phyloP scores from a whole-genome alignment of 371 early-diverging fungal genomes.

The Aphelidium insulamus region DNA sequence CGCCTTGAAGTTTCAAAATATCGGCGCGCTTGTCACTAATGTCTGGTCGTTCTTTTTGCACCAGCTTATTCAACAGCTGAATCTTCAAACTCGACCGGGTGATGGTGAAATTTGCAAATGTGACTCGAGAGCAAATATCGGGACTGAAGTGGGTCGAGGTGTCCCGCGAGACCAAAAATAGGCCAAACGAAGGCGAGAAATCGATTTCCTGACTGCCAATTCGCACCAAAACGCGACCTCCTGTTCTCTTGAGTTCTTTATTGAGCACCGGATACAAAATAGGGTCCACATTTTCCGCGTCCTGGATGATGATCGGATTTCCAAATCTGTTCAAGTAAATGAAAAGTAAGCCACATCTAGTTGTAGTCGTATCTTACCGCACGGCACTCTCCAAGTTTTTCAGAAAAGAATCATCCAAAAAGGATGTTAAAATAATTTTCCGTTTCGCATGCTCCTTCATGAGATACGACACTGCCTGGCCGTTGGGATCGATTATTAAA shows the following conservation, averaged over 20 bases:
- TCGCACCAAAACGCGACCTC: conserved; percentile 86
- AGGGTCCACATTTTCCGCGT: conserved; percentile 91
- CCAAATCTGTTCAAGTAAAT: too few relatives aligned
- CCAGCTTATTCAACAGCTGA: conserved; percentile 85
- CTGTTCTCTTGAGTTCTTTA: conserved; percentile 83
- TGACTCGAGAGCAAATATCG: conserved; percentile 87
- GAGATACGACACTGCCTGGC: conserved; percentile 75
- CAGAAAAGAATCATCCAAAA: conserved; percentile 88
- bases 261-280: conserved; percentile 92
- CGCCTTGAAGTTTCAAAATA: conserved; percentile 81
- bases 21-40: conserved; percentile 80
- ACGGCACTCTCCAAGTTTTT: conserved; percentile 92
- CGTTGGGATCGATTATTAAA: conserved; percentile 90
- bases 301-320: conserved; percentile 87
- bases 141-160: conserved; percentile 80
- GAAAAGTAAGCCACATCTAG: too few relatives aligned
- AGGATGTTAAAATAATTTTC: conserved; percentile 82
- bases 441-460: conserved; percentile 61
- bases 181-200: conserved; percentile 87
- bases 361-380: too few relatives aligned
- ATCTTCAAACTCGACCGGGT: conserved; percentile 85
- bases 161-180: conserved; percentile 84
- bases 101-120: conserved; percentile 95
- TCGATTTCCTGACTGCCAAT: conserved; percentile 94
- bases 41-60: conserved; percentile 86